phyloP scores from a whole-genome alignment of 371 early-diverging fungal genomes.

The Thermomucor indicae-seudaticae region DNA sequence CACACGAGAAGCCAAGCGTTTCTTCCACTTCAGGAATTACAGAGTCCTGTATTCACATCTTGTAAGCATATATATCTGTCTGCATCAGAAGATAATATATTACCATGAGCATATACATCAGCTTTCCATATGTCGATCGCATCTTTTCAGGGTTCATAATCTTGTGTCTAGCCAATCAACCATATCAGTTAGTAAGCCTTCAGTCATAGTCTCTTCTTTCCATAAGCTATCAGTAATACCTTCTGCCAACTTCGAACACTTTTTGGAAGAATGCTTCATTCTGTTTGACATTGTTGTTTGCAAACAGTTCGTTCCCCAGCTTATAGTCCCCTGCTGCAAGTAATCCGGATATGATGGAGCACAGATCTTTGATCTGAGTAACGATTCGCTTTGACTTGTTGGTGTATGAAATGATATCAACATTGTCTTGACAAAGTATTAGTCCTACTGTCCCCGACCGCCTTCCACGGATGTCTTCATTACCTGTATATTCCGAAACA shows the following conservation, averaged over 20 bases:
- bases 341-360: slow-evolving; percentile 89
- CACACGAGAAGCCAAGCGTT: slow-evolving; percentile 78
- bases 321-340: slow-evolving; percentile 80
- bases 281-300: slow-evolving; percentile 77
- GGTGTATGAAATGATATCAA: slow-evolving; percentile 82
- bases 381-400: slow-evolving; percentile 90
- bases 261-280: slow-evolving; percentile 87
- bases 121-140: slow-evolving; percentile 91
- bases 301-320: slow-evolving; percentile 84
- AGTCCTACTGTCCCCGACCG: background rate
- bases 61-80: background rate
- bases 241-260: slow-evolving; percentile 94
- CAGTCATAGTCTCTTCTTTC: background rate
- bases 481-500: slow-evolving; percentile 72
- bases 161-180: slow-evolving; percentile 60
- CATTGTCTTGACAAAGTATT: slow-evolving; percentile 81
- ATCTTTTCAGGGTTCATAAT: slow-evolving; percentile 98
- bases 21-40: slow-evolving; percentile 82
- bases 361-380: slow-evolving; percentile 91
- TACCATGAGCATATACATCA: slow-evolving; percentile 86
- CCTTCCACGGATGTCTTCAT: too few species aligned
- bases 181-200: background rate
- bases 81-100: too few species aligned
- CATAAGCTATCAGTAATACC: too few species aligned
- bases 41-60: slow-evolving; percentile 61